Base-by-base conservation (phyloP, 1,139 yeast species). In the Zygoascus hellenicus region DNA sequence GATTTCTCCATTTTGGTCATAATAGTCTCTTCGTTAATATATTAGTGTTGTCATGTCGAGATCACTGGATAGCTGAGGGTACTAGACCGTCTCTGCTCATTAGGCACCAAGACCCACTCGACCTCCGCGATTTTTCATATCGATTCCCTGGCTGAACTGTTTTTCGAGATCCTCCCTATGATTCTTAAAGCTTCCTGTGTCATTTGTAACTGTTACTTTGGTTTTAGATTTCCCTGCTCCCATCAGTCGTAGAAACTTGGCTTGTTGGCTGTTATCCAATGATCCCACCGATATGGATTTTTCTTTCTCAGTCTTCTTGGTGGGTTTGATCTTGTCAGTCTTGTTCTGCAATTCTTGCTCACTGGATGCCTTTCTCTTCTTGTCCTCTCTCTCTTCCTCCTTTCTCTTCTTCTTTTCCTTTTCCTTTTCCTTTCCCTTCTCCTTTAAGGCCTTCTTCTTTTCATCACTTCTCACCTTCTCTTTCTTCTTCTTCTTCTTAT, bases 171-270 rank as follows among this genome's bases (percentile, higher is more conserved):
- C 56, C 15, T 48, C 50, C 7, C 47, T 51, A 16, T 46, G 42
- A 9, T 43, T 45, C 16, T 38, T 31, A 11, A 34, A 13, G 46
- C 13, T 10, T 39, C 40, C 22, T 16, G 43, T 32, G 2, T 40
- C 49, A 3, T 37, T 45, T 14, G 48, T 40, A 11, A 50, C 50
- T 2, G n/a, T 15, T 16, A 52, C 48, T n/a, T 44, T 45, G 40
- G 45, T 49, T 35, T 50, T 45, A 31, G 46, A 28, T 39, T 55
- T 57, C 22, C 48, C 50, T 3, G 55, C 61, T 3, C 61, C 61
- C 61, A 58, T 58, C 37, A 58, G 45, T 17, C 61, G 54, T 14
- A 58, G 49, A 45, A 56, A 58, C 47, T 58, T 58, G 48, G 51
- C 47, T 37, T 56, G 60, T 31, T 56, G 55, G 19, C 48, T 46